A percentile compares a stretch with the other conserved stretches of the same genome.
These are phyloP conservation scores for Chrysophaeum taylorii DNA, from an alignment of 352 stramenopile species.

Conservation along the genomic window DNA sequence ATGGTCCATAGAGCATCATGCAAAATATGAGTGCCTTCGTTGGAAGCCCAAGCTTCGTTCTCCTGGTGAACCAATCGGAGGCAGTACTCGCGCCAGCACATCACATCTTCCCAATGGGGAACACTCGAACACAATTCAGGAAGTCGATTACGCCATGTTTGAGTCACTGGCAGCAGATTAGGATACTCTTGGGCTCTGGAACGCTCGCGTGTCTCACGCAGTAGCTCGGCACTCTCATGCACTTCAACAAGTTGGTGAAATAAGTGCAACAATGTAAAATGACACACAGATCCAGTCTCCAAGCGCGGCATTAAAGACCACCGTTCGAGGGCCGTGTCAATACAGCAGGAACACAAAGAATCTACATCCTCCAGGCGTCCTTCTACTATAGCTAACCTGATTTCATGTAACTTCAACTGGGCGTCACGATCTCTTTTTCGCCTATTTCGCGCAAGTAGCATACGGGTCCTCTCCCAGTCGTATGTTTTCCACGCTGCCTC, in stretches of 20 bases:
- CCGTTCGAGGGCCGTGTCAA: background rate
- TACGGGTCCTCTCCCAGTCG: background rate
- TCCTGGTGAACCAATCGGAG: background rate
- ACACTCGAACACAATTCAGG: background rate
- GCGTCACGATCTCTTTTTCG: background rate
- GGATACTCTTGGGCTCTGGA: background rate
- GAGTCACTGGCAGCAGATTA: background rate
- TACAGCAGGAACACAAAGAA: background rate
- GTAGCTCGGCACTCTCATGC: background rate
- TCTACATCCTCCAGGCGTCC: background rate
- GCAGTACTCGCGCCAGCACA: background rate
- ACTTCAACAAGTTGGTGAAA: slow-evolving; percentile 14
- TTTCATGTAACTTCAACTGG: background rate
- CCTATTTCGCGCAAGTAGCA: background rate
- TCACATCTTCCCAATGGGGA: background rate
- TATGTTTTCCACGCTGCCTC: background rate
- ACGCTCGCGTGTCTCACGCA: background rate
- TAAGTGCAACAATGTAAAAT: background rate
- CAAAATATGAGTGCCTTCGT: slow-evolving; percentile 31
- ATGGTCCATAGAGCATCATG: slow-evolving; percentile 82
- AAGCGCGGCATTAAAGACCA: background rate
- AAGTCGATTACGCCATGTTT: background rate
- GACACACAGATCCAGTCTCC: background rate
- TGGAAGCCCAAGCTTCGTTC: background rate
- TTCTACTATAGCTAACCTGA: background rate